Conservation (phyloP, 257 asterid genomes). For the Penstemon eatonii region DNA sequence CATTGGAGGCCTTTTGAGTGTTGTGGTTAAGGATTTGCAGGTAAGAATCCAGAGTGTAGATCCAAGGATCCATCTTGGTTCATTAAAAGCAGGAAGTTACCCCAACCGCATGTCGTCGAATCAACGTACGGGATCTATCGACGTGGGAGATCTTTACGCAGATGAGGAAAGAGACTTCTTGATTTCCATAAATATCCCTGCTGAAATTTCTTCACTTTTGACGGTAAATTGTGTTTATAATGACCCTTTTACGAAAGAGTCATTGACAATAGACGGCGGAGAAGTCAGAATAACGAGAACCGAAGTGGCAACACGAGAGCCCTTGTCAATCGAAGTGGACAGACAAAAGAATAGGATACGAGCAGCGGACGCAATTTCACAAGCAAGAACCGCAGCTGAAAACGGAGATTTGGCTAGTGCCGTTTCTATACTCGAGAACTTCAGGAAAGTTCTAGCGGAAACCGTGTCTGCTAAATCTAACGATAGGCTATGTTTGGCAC, state of each 20-base stretch:
- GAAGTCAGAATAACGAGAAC: conserved; percentile 63
- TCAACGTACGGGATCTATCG: conserved; percentile 60
- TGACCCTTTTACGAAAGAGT: conserved; percentile 71
- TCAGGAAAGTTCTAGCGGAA: conserved; percentile 54
- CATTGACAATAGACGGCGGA: conserved; percentile 46
- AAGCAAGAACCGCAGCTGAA: conserved; percentile 75
- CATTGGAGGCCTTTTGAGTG: conserved; percentile 95
- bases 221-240: conserved; percentile 60
- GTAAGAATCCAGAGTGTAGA: conserved; percentile 56
- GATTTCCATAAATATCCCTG: conserved; percentile 64
- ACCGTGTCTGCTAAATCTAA: conserved; percentile 61
- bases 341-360: conserved; percentile 74
- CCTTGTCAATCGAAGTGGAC: conserved; percentile 79
- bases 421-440: conserved; percentile 61
- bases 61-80: conserved; percentile 49
- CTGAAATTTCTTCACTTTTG: conserved; percentile 52
- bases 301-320: conserved; percentile 36
- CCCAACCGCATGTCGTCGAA: conserved; percentile 46
- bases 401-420: conserved; percentile 71
- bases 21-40: conserved; percentile 75
- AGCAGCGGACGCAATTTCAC: conserved; percentile 91
- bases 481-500: conserved; percentile 67
- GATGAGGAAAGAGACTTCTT: conserved; percentile 96
- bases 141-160: conserved; percentile 87
- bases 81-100: conserved; percentile 81